Evolutionary conservation across 2,329 filamentous ascomycete species (phyloP).

Genomic region (Cladophialophora carrionii): DNA sequence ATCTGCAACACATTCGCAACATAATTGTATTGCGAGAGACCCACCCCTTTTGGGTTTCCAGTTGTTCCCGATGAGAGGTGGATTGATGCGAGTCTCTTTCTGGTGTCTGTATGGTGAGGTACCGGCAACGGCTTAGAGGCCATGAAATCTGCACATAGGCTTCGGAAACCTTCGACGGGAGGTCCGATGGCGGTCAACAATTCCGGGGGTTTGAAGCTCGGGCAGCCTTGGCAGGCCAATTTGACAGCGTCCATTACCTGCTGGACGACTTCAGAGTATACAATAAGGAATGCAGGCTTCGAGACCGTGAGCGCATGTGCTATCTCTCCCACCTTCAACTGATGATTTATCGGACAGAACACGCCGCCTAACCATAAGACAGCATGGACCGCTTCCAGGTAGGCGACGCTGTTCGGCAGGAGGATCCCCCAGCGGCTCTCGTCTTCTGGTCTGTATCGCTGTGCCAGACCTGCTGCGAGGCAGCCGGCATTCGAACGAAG

Average conservation of each 20-base stretch:
- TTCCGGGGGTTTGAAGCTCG: constrained; percentile 44
- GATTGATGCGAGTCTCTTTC: constrained; percentile 46
- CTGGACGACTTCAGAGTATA: constrained; percentile 44
- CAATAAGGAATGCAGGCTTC: constrained; percentile 48
- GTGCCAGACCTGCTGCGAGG: constrained; percentile 48
- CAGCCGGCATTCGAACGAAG: constrained; percentile 49
- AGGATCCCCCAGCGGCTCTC: constrained; percentile 49
- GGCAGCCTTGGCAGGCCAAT: constrained; percentile 41
- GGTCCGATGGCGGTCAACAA: constrained; percentile 45
- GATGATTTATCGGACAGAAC: constrained; percentile 24
- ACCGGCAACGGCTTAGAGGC: constrained; percentile 42
- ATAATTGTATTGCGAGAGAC: constrained; percentile 81
- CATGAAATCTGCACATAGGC: constrained; percentile 43
- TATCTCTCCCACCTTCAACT: constrained; percentile 21
- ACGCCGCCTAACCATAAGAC: constrained; percentile 21
- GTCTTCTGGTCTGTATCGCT: constrained; percentile 43
- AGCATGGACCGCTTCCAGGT: constrained; percentile 44
- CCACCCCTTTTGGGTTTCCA: constrained; percentile 86
- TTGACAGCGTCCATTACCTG: constrained; percentile 44
- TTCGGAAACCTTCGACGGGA: constrained; percentile 13
- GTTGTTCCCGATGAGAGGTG: constrained; percentile 77
- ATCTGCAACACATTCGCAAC: constrained; percentile 71
- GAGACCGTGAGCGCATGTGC: constrained; percentile 45
- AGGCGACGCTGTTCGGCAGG: constrained; percentile 53
- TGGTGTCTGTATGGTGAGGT: constrained; percentile 46